Conservation (phyloP, 2,329 filamentous ascomycete species). For the Exserohilum turcica region DNA sequence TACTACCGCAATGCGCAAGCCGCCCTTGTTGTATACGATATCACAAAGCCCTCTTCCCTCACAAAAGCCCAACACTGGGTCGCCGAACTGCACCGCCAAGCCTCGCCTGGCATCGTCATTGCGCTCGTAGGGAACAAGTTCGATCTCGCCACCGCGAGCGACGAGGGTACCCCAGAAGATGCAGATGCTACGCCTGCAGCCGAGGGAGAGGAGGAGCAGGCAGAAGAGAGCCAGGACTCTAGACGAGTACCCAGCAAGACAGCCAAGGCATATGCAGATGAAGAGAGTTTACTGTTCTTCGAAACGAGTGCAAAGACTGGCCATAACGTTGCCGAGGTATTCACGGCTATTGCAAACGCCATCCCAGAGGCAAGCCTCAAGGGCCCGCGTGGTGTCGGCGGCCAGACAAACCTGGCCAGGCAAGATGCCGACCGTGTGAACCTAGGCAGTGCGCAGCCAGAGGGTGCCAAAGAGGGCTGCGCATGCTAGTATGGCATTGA, state of each 20-base stretch:
- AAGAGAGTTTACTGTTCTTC: slow-evolving; percentile 93
- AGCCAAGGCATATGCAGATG: slow-evolving; percentile 90
- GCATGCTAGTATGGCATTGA: slow-evolving; percentile 66
- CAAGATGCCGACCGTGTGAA: slow-evolving; percentile 77
- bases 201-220: slow-evolving; percentile 56
- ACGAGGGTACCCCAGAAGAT: slow-evolving; percentile 54
- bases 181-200: slow-evolving; percentile 55
- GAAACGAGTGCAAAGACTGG: slow-evolving; percentile 98
- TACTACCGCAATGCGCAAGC: slow-evolving; percentile 99
- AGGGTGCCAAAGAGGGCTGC: slow-evolving; percentile 85
- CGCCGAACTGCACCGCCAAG: slow-evolving; percentile 93
- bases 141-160: slow-evolving; percentile 69
- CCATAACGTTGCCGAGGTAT: slow-evolving; percentile 91
- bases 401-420: slow-evolving; percentile 61
- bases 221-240: slow-evolving; percentile 71
- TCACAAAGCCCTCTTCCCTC: slow-evolving; percentile 93
- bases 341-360: slow-evolving; percentile 96
- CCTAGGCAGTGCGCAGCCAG: slow-evolving; percentile 71
- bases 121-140: slow-evolving; percentile 89
- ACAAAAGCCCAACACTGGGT: slow-evolving; percentile 99
- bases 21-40: slow-evolving; percentile 96
- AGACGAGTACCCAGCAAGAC: slow-evolving; percentile 90
- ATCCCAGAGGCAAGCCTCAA: slow-evolving; percentile 97
- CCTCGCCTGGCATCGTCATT: slow-evolving; percentile 94
- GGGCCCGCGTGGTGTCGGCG: slow-evolving; percentile 72